phyloP scores from a whole-genome alignment of 2,329 filamentous ascomycete species.

The Emergomyces pasteurianus region DNA sequence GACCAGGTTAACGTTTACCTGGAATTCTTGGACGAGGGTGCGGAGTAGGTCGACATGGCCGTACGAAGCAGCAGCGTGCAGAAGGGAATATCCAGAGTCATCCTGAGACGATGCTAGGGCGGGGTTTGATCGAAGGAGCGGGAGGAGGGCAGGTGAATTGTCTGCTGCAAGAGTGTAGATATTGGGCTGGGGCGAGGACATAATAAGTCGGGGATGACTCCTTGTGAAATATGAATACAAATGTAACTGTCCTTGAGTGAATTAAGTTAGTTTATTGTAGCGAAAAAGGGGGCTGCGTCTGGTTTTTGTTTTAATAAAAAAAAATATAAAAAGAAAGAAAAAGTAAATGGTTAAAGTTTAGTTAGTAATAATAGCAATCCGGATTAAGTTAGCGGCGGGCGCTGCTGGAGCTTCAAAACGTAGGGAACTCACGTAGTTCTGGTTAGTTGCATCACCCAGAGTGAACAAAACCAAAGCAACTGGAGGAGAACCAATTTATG shows the following conservation, averaged over 20 bases:
- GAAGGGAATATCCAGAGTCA: conserved; percentile 81
- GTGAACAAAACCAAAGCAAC: neutral
- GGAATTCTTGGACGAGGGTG: conserved; percentile 60
- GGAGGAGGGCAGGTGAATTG: conserved; percentile 59
- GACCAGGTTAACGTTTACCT: conserved; percentile 65
- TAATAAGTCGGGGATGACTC: neutral
- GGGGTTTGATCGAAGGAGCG: conserved; percentile 61
- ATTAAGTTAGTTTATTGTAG: too few species aligned
- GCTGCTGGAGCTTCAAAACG: too few species aligned
- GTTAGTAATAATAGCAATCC: too few species aligned
- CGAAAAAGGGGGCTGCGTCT: neutral
- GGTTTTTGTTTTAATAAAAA: too few species aligned
- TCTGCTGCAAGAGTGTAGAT: conserved; percentile 71
- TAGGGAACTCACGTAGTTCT: too few species aligned
- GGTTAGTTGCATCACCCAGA: neutral
- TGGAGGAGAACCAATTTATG: neutral
- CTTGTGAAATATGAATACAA: neutral
- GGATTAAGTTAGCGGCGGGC: neutral
- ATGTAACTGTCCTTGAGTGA: neutral
- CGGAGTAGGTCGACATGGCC: conserved; percentile 72
- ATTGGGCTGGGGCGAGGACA: conserved; percentile 36
- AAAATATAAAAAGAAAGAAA: neutral
- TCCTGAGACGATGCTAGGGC: conserved; percentile 71
- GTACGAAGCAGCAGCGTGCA: conserved; percentile 91
- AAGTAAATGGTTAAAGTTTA: neutral